Evolutionary conservation across 371 early-diverging fungal genomes (phyloP).

Genomic region (Lichtheimia ramosa): DNA sequence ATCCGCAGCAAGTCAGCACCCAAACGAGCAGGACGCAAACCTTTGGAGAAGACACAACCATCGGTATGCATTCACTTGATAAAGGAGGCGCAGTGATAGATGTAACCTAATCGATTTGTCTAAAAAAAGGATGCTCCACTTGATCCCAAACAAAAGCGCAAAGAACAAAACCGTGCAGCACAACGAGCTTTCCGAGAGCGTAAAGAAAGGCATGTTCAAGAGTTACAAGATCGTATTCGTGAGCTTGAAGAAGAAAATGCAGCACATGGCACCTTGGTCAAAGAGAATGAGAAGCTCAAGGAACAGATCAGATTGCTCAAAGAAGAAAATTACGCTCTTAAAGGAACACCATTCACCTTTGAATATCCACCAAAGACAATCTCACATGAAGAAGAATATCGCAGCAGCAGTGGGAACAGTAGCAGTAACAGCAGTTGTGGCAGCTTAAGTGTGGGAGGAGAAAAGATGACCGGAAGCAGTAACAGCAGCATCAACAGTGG

Average conservation of each 20-base stretch:
- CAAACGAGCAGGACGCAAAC: constrained; percentile 41
- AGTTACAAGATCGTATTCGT: constrained; percentile 63
- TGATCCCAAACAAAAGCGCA: constrained; percentile 64
- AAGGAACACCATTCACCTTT: constrained; percentile 44
- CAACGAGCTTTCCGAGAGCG: constrained; percentile 80
- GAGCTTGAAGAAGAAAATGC: constrained; percentile 52
- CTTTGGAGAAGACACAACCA: constrained; percentile 27
- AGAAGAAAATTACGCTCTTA: constrained; percentile 45
- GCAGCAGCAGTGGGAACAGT: background rate
- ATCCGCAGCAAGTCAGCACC: constrained; percentile 11
- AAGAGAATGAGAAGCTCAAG: constrained; percentile 36
- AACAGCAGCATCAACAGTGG: constrained; percentile 1
- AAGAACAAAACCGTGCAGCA: constrained; percentile 79
- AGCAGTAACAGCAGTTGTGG: constrained; percentile 5
- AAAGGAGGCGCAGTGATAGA: background rate
- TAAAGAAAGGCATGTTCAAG: constrained; percentile 66
- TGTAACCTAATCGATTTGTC: background rate
- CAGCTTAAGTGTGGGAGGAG: background rate
- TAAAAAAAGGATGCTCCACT: constrained; percentile 11
- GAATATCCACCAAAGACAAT: constrained; percentile 29
- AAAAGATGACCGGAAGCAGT: constrained; percentile 1
- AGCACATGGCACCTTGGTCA: constrained; percentile 10
- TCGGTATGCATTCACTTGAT: constrained; percentile 16
- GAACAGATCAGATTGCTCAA: constrained; percentile 30
- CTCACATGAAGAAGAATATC: constrained; percentile 7